Conservation (phyloP, 177 flowering plant species). For the Vitis hybrid region DNA sequence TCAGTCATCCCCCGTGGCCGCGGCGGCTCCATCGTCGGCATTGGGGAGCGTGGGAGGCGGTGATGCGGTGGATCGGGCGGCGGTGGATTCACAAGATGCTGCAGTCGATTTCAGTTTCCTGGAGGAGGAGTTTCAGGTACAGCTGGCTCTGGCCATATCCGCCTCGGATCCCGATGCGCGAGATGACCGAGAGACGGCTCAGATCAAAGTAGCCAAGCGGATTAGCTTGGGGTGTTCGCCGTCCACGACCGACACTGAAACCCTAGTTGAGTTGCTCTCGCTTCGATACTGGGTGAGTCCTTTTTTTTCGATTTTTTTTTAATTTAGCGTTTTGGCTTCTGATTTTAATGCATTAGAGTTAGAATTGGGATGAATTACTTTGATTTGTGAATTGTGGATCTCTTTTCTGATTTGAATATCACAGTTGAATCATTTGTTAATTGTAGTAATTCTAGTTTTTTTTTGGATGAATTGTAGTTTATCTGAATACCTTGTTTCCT, state of each 20-base stretch:
- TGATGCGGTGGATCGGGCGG: conserved; percentile 22
- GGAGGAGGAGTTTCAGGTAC: conserved; percentile 97
- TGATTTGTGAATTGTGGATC: not conserved
- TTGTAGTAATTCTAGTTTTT: not conserved
- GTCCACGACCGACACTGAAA: conserved; percentile 30
- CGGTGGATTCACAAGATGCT: conserved; percentile 9
- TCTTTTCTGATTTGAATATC: not conserved
- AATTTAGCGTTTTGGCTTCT: not conserved
- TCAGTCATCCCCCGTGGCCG: not conserved
- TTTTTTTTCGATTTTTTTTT: not conserved
- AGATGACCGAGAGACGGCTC: conserved; percentile 71
- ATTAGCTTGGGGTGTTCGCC: conserved; percentile 73
- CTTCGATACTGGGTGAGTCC: conserved; percentile 84
- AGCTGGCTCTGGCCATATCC: conserved; percentile 93
- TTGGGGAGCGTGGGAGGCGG: conserved; percentile 25
- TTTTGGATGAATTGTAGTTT: too few species aligned
- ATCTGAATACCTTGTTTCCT: too few species aligned
- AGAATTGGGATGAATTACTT: conserved; percentile 8
- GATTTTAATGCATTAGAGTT: not conserved
- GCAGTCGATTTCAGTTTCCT: conserved; percentile 53
- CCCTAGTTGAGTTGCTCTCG: conserved; percentile 64
- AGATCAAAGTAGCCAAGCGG: conserved; percentile 91
- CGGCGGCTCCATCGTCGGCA: conserved; percentile 24
- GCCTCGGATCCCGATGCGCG: conserved; percentile 72
- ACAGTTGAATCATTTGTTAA: not conserved